Base-by-base conservation (phyloP, 495 filamentous ascomycete species). In the Aspergillus wentii region DNA sequence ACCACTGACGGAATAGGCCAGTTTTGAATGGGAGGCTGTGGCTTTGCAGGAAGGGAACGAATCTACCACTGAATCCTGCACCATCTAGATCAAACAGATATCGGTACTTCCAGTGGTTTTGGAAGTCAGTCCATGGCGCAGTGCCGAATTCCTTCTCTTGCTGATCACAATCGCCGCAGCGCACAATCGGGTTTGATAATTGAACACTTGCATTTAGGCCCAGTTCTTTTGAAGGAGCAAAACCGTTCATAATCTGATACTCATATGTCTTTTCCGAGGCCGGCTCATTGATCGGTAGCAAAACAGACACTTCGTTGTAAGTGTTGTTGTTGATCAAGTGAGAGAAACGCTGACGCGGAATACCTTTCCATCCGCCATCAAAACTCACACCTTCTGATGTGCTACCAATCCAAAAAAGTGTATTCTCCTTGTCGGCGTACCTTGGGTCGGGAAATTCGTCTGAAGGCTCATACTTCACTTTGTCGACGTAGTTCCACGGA, bases 1-100 rank as follows among this genome's bases (percentile, higher is more conserved):
- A 88, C 86, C 86, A 92, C 44, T 86, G 75, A 3, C 76, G 67
- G 56, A 89, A 88, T 3, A 89, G 62, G 0, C 78, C 70, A 0
- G 68, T 63, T 22, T 78, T 70, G 45, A 92, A 76, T 0, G 83
- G 81, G 1, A 87, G 59, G 30, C 69, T 76, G 42, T 59, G 59
- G n/a, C 76, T 80, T 35, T 71, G 69, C 16, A 83, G 61, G 46
- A 89, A 77, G 1, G 75, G 73, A 2, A 76, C 49, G 50, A 88
- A 78, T 28, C 85, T 67, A 21, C 79, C 74, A 14, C 59, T 72
- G 55, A 85, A 79, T 10, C 82, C 83, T 0, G 82, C 83, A 33
- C 77, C 75, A 50, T 88, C 81, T 3, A 75, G 64, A 53, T 92
- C 86, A 40, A 86, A 67, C 8, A 85, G 66, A 44, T 78, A 79